Percentiles rank a stretch among this genome's conserved stretches.
These are phyloP conservation scores for Lipomyces kockii DNA, from an alignment of 805 yeast species.

Conservation along the genomic window DNA sequence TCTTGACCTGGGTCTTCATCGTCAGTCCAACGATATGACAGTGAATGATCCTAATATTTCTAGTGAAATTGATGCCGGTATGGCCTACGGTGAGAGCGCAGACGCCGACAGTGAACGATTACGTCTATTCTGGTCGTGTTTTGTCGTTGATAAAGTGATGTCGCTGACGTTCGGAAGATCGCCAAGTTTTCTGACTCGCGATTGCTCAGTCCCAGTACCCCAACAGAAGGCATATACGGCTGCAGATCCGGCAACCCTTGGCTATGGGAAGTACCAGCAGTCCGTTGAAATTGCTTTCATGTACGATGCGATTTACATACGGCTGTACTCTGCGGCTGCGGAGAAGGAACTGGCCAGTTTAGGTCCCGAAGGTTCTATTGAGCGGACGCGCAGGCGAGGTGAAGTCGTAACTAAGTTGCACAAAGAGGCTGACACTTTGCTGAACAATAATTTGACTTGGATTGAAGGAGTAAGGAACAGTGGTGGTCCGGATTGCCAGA, in stretches of 20 bases:
- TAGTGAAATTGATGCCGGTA: conserved; percentile 25
- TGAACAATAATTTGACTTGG: conserved; percentile 21
- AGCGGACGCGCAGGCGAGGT: conserved; percentile 19
- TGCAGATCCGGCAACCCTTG: conserved; percentile 19
- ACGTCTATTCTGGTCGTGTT: conserved; percentile 32
- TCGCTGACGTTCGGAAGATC: conserved; percentile 33
- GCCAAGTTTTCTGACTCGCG: conserved; percentile 29
- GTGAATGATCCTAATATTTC: background rate
- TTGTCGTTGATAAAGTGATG: conserved; percentile 24
- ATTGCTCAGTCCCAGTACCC: conserved; percentile 20
- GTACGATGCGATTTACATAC: conserved; percentile 31
- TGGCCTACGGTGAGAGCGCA: conserved; percentile 15
- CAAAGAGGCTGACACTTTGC: conserved; percentile 21
- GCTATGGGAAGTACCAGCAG: conserved; percentile 26
- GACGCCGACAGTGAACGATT: conserved; percentile 22
- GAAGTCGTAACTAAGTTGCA: conserved; percentile 22
- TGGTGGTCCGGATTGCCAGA: conserved; percentile 9
- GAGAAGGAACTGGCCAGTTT: conserved; percentile 26
- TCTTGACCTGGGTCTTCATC: conserved; percentile 26
- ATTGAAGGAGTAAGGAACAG: conserved; percentile 15
- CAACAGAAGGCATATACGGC: conserved; percentile 15
- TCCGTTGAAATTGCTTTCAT: conserved; percentile 29
- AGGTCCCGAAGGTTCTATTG: conserved; percentile 25
- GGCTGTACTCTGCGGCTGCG: conserved; percentile 31
- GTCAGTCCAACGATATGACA: background rate